Evolutionary conservation across 2,329 filamentous ascomycete species (phyloP), one percentile per base, ranked within the genome.

Genomic region (Fusarium sp.): DNA sequence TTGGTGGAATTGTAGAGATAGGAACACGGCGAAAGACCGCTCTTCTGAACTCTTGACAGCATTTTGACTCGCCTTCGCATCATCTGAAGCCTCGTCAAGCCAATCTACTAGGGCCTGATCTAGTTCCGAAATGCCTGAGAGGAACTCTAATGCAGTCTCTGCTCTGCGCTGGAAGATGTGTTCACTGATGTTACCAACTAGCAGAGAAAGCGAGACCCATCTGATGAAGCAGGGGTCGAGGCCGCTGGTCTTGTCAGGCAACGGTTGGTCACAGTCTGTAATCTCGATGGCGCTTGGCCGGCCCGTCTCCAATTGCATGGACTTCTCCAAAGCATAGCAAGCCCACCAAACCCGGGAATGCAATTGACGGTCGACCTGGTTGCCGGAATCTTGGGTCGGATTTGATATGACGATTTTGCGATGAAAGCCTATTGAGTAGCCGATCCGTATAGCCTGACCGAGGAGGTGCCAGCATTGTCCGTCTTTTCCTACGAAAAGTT

Each of bases 301-400:
- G 20, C 71, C 71, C 0, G 71, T 74, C 41, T 74, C 72, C 6
- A 74, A 27, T 13, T 71, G 63, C 71, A 74, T 74, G 18, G 71
- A 54, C 23, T 74, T 74, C 33, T 74, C 71, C 17, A 74, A 13
- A 1, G 63, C 69, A 12, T 74, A 74, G 26, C 71, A 74, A 1
- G 67, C 45, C 72, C 72, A 74, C 72, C 71, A 74, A 3, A 74
- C 56, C 48, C 67, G 60, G 1, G 66, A 58, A 41, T 70, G 69
- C 7, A 74, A 13, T 20, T 65, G 49, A 1, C 67, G 69, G 20
- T 74, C 58, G 12, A 60, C 40, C 5, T 32, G 40, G 30, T 18
- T 50, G 8, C 27, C 17, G 11, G 69, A 60, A 7, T 60, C 46
- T 8, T 57, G 33, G 3, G 38, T 58, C 1, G 30, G 20, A 7